Evolutionary conservation across 495 filamentous ascomycete genomes (phyloP).

Genomic region (Saxispiralis lemnorum): DNA sequence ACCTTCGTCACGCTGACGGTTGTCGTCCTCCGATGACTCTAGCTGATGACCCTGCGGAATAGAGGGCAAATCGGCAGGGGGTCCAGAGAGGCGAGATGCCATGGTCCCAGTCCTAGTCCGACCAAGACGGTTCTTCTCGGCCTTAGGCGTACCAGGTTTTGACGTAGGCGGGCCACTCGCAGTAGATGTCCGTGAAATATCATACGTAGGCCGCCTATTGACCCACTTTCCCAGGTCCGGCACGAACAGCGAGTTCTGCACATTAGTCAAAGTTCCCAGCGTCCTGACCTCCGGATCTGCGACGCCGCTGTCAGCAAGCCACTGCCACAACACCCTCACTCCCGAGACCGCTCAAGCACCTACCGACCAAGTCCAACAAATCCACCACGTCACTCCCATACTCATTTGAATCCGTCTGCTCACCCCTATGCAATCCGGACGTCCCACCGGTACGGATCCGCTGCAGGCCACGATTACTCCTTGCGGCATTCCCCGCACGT

Average conservation of each 20-base stretch:
- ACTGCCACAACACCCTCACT: neutral
- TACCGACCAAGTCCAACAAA: conserved; percentile 16
- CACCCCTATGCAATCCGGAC: neutral
- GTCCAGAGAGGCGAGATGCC: conserved; percentile 17
- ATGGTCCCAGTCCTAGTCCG: neutral
- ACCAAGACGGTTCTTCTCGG: neutral
- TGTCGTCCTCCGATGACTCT: too few relatives aligned
- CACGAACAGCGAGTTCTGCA: conserved; percentile 19
- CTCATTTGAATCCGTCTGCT: conserved; percentile 5
- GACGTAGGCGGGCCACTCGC: neutral
- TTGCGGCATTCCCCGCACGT: conserved; percentile 11
- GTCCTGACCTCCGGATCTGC: conserved; percentile 17
- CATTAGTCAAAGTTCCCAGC: conserved; percentile 16
- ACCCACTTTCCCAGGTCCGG: conserved; percentile 23
- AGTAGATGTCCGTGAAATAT: conserved; percentile 35
- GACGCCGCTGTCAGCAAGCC: conserved; percentile 4
- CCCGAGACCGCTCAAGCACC: neutral
- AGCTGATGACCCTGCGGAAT: conserved; percentile 9
- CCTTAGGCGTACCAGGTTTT: too few relatives aligned
- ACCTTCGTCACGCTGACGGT: neutral
- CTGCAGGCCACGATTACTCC: conserved; percentile 4
- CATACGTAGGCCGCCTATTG: conserved; percentile 58
- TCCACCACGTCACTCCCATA: conserved; percentile 17
- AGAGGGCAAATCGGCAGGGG: neutral
- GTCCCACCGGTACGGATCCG: conserved; percentile 2